A percentile compares a stretch with the other conserved stretches of the same genome.
Conservation (phyloP, 1,284 basidiomycete species). For the Microbotryomycetes sp. region DNA sequence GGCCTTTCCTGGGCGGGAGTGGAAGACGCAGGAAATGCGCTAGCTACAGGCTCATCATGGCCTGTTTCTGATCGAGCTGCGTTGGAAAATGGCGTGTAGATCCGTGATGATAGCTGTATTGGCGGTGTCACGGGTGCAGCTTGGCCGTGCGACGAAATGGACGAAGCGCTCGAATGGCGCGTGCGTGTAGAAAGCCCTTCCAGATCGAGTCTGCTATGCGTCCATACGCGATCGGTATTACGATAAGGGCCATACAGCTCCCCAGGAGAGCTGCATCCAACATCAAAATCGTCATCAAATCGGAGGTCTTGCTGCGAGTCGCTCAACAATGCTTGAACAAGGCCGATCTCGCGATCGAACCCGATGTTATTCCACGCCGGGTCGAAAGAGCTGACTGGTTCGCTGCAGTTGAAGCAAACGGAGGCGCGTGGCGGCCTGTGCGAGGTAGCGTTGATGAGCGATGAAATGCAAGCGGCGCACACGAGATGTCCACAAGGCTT, state of each 20-base stretch:
- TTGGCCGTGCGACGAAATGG: background rate
- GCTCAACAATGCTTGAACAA: slow-evolving; percentile 12
- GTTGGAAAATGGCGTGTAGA: too few species aligned
- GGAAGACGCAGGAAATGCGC: too few species aligned
- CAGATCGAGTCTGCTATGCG: background rate
- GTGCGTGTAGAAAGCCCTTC: background rate
- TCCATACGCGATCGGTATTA: background rate
- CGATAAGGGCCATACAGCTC: background rate
- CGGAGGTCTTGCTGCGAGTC: background rate
- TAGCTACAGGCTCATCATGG: too few species aligned
- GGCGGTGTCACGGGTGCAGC: too few species aligned
- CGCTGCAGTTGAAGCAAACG: slow-evolving; percentile 18
- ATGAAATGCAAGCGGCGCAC: slow-evolving; percentile 25
- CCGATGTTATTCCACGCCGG: background rate
- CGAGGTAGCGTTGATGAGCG: slow-evolving; percentile 21
- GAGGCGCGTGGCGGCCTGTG: slow-evolving; percentile 23
- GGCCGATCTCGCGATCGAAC: background rate
- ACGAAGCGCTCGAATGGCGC: background rate
- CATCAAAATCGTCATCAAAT: background rate
- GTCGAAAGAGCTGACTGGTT: background rate
- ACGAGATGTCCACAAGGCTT: slow-evolving; percentile 1
- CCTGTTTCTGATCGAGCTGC: too few species aligned
- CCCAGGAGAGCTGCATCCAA: background rate
- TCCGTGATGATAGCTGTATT: too few species aligned
- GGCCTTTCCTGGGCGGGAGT: too few species aligned